These are phyloP conservation scores for Nannochloropsis granulata DNA, from an alignment of 108 stramenopile species.

Conservation along the genomic window DNA sequence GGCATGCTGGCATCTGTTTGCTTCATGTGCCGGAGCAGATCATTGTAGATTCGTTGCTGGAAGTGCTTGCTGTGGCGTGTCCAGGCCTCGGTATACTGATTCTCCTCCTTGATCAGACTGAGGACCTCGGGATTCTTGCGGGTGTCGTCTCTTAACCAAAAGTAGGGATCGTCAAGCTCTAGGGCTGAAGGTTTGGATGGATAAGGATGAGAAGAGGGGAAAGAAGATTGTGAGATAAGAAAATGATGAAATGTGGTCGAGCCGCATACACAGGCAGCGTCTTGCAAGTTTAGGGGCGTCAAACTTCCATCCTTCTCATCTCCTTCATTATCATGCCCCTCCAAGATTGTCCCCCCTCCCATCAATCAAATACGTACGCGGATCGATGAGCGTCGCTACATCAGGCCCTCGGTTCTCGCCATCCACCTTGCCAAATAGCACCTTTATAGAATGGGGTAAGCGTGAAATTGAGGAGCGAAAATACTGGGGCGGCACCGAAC, in stretches of 20 bases:
- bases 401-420: constrained; percentile 2
- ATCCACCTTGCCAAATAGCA: constrained; percentile 4
- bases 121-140: constrained; percentile 59
- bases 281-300: too few relatives aligned
- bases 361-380: constrained; percentile 34
- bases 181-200: background rate
- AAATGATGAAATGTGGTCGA: too few relatives aligned
- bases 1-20: constrained; percentile 61
- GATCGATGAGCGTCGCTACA: constrained; percentile 45
- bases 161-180: constrained; percentile 58
- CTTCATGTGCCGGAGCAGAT: constrained; percentile 52
- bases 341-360: too few relatives aligned
- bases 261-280: too few relatives aligned
- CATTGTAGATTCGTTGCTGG: constrained; percentile 49
- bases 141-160: constrained; percentile 74
- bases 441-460: background rate
- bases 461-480: too few relatives aligned
- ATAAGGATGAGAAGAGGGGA: too few relatives aligned
- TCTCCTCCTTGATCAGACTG: constrained; percentile 60
- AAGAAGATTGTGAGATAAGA: too few relatives aligned
- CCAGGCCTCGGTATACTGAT: constrained; percentile 49
- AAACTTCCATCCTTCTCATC: too few relatives aligned
- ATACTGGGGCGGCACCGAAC: background rate
- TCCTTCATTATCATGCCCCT: too few relatives aligned
- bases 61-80: constrained; percentile 51